Conservation (phyloP, 371 early-diverging fungal genomes). For the Mortierella sp. region DNA sequence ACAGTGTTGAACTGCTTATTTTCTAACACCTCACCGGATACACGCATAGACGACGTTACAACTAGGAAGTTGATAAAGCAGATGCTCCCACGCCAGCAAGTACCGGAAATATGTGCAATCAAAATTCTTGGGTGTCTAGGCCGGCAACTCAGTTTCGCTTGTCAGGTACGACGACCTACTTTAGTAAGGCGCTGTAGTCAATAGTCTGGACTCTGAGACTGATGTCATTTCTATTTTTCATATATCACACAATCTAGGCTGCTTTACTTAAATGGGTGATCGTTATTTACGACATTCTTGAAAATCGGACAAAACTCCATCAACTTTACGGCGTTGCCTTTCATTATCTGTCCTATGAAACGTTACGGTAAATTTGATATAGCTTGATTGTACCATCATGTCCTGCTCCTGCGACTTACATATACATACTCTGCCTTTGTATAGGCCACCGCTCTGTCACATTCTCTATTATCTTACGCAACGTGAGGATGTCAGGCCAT, state of each 20-base stretch:
- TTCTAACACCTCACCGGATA: neutral
- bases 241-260: constrained; percentile 29
- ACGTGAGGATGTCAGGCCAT: constrained; percentile 61
- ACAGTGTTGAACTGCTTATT: too few relatives aligned
- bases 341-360: constrained; percentile 59
- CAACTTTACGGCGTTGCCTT: constrained; percentile 64
- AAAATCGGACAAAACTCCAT: constrained; percentile 54
- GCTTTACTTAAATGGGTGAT: constrained; percentile 63
- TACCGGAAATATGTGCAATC: constrained; percentile 57
- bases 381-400: too few relatives aligned
- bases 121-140: constrained; percentile 59
- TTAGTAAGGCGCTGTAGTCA: neutral
- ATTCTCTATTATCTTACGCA: constrained; percentile 66
- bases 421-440: neutral
- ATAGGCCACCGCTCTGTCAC: constrained; percentile 65
- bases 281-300: constrained; percentile 62
- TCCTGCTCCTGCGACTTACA: too few relatives aligned
- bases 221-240: neutral
- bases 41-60: constrained; percentile 36
- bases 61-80: constrained; percentile 51
- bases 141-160: constrained; percentile 26
- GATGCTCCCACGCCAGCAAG: constrained; percentile 62
- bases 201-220: neutral
- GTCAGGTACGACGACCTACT: constrained; percentile 37
- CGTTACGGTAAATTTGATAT: constrained; percentile 48